Evolutionary conservation across 352 stramenopile genomes (phyloP).

Genomic region (Pythium guiyangense): DNA sequence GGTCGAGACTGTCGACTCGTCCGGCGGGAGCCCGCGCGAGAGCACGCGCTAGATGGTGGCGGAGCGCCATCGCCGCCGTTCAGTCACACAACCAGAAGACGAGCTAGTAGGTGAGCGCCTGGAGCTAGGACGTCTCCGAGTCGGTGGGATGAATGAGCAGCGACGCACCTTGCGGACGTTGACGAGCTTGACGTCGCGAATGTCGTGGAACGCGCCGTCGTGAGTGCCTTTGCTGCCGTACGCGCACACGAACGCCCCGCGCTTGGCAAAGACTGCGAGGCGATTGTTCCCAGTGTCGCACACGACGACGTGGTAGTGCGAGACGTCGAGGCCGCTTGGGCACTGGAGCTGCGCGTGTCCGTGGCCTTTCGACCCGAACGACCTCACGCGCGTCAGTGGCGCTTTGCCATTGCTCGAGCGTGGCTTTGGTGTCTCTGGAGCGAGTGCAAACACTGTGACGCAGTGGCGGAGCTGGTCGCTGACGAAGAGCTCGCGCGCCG

Average conservation of each 20-base stretch:
- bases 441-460: slow-evolving; percentile 41
- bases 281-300: slow-evolving; percentile 53
- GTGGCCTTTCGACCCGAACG: slow-evolving; percentile 28
- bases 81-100: neutral
- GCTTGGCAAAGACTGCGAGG: slow-evolving; percentile 50
- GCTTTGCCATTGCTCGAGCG: slow-evolving; percentile 1
- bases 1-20: slow-evolving; percentile 35
- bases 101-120: no score
- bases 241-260: slow-evolving; percentile 40
- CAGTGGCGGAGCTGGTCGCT: slow-evolving; percentile 50
- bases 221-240: slow-evolving; percentile 36
- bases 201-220: slow-evolving; percentile 36
- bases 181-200: slow-evolving; percentile 44
- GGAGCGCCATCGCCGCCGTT: no score
- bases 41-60: slow-evolving; percentile 25
- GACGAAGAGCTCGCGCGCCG: slow-evolving; percentile 50
- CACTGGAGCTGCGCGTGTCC: slow-evolving; percentile 31
- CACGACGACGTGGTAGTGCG: slow-evolving; percentile 65
- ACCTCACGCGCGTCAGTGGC: neutral
- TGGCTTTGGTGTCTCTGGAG: neutral
- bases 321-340: slow-evolving; percentile 43
- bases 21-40: slow-evolving; percentile 25
- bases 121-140: no score
- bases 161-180: slow-evolving; percentile 56
- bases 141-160: no score